These are phyloP conservation scores for Diutina rugosa DNA, from an alignment of 1,139 yeast genomes.

Conservation along the genomic window DNA sequence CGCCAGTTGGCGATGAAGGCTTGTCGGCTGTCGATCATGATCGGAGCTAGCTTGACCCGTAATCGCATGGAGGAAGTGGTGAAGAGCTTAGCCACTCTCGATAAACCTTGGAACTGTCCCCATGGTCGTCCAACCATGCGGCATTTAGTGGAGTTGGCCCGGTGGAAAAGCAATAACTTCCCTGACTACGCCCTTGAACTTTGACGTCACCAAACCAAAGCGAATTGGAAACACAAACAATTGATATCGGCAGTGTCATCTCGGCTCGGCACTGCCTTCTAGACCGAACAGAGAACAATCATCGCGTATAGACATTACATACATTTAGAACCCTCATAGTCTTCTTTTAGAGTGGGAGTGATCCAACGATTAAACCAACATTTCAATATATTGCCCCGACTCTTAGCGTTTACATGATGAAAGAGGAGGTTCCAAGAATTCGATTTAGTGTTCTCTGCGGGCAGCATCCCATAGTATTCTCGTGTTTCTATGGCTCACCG, in stretches of 20 bases:
- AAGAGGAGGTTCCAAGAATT: no score
- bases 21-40: slow-evolving; percentile 87
- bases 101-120: slow-evolving; percentile 98
- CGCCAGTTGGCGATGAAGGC: slow-evolving; percentile 90
- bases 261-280: not conserved
- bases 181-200: not conserved
- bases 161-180: not conserved
- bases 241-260: not conserved
- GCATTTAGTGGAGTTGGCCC: slow-evolving; percentile 31
- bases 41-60: slow-evolving; percentile 56
- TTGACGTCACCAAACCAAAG: not conserved
- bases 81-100: slow-evolving; percentile 50
- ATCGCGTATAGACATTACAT: not conserved
- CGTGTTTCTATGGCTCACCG: not conserved
- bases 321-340: not conserved
- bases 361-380: not conserved
- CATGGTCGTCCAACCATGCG: slow-evolving; percentile 97
- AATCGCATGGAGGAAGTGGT: slow-evolving; percentile 60
- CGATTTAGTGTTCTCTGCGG: not conserved
- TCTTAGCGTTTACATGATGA: no score
- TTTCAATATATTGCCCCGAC: no score
- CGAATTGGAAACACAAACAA: no score
- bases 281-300: not conserved
- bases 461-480: not conserved
- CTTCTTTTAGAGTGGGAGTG: no score